phyloP scores from a whole-genome alignment of 1,284 basidiomycete genomes.

The Tilletia setariae region DNA sequence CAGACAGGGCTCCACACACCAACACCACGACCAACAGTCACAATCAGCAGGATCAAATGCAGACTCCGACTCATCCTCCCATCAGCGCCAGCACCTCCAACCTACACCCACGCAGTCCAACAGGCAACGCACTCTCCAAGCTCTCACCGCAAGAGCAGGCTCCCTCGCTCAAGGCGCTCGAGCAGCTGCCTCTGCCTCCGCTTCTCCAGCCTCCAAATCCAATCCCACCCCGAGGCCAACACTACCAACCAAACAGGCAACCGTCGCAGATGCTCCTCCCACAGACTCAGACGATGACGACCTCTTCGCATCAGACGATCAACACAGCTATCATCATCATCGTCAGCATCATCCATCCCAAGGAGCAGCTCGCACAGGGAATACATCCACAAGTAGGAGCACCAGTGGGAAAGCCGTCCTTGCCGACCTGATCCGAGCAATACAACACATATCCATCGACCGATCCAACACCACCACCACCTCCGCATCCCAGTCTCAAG shows the following conservation, averaged over 20 bases:
- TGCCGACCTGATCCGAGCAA: conserved; percentile 1
- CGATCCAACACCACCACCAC: neutral
- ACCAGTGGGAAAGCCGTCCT: conserved; percentile 13
- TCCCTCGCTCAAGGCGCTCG: neutral
- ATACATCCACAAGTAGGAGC: neutral
- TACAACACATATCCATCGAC: neutral
- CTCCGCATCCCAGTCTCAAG: too few relatives aligned
- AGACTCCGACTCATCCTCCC: conserved; percentile 1
- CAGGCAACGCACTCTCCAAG: neutral
- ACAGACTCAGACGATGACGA: conserved; percentile 1
- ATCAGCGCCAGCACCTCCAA: neutral
- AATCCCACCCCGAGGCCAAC: neutral
- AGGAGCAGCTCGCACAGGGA: neutral
- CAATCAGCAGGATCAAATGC: neutral
- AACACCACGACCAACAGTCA: neutral
- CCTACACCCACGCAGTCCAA: neutral
- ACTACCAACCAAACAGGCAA: neutral
- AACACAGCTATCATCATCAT: neutral
- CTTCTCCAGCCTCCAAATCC: neutral
- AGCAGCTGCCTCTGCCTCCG: neutral
- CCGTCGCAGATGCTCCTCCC: neutral
- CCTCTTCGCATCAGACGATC: neutral
- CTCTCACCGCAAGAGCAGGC: neutral
- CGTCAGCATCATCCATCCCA: neutral
- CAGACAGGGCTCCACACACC: conserved; percentile 15